Percentiles rank a stretch among this genome's conserved stretches.
Evolutionary conservation across 306 rosid genomes (phyloP).

Genomic region (Sesbania bispinosa): DNA sequence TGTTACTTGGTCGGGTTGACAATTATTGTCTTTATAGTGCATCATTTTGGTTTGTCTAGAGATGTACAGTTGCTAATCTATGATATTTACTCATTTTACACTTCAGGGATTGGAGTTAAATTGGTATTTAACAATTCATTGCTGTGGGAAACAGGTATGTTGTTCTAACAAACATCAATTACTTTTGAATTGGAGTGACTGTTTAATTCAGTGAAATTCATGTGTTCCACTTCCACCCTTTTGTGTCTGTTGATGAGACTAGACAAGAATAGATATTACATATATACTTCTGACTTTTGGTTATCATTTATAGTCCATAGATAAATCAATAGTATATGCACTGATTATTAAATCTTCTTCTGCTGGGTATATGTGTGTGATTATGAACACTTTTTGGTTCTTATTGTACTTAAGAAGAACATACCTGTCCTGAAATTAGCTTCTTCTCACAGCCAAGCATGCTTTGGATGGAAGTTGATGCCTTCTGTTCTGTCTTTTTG

Average conservation of each 20-base stretch:
- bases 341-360: neutral
- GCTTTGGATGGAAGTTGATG: constrained; percentile 42
- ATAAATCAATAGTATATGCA: constrained; percentile 33
- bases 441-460: constrained; percentile 35
- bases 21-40: constrained; percentile 40
- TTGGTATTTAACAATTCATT: constrained; percentile 7
- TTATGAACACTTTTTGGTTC: constrained; percentile 22
- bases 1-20: constrained; percentile 17
- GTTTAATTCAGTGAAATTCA: constrained; percentile 17
- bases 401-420: constrained; percentile 40
- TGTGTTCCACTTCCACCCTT: constrained; percentile 21
- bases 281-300: constrained; percentile 8
- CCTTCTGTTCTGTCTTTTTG: constrained; percentile 42
- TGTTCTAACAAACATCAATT: constrained; percentile 22
- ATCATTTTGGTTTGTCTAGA: constrained; percentile 28
- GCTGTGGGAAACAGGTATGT: constrained; percentile 3
- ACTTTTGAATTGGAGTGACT: constrained; percentile 9
- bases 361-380: constrained; percentile 19
- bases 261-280: constrained; percentile 10
- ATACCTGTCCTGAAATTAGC: constrained; percentile 33
- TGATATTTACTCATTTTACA: constrained; percentile 14
- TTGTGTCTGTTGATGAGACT: constrained; percentile 22
- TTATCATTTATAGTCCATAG: constrained; percentile 12
- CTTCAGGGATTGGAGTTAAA: constrained; percentile 17
- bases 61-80: constrained; percentile 8